Conservation (phyloP, 495 filamentous ascomycete genomes). For the Friedmanniomyces endolithicus region DNA sequence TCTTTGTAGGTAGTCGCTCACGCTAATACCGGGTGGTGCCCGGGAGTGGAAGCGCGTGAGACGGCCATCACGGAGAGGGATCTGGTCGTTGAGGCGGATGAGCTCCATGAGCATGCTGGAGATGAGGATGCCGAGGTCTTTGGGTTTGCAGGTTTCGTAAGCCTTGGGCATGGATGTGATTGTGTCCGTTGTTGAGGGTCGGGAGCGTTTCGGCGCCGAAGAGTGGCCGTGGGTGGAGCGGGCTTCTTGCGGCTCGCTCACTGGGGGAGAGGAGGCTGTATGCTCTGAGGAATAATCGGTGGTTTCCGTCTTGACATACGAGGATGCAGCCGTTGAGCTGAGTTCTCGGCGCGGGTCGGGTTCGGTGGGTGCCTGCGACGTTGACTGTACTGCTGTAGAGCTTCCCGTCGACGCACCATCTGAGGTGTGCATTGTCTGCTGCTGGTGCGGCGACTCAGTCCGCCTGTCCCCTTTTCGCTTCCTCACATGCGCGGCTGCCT, state of each 20-base stretch:
- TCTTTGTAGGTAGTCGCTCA: conserved; percentile 81
- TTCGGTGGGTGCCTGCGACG: neutral
- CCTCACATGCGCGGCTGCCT: neutral
- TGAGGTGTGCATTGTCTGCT: conserved; percentile 2
- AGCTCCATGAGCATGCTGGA: conserved; percentile 92
- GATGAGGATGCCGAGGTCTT: conserved; percentile 79
- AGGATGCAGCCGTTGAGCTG: neutral
- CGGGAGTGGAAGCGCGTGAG: conserved; percentile 93
- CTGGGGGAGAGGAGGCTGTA: neutral
- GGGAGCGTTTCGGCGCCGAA: conserved; percentile 24
- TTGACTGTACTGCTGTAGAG: neutral
- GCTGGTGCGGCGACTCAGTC: neutral
- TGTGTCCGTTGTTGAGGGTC: conserved; percentile 6
- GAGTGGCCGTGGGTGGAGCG: conserved; percentile 15
- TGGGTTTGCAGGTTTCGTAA: conserved; percentile 68
- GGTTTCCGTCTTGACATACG: neutral
- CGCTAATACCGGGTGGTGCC: conserved; percentile 86
- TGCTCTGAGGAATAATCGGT: neutral
- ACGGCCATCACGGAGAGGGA: conserved; percentile 69
- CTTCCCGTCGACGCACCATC: neutral
- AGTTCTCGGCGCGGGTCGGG: conserved; percentile 11
- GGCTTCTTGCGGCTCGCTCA: conserved; percentile 11
- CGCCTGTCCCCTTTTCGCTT: conserved; percentile 13
- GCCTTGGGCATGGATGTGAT: conserved; percentile 56
- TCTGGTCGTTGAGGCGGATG: conserved; percentile 79